These are phyloP conservation scores for Aphanomyces invadans DNA, from an alignment of 352 stramenopile species.

Conservation along the genomic window DNA sequence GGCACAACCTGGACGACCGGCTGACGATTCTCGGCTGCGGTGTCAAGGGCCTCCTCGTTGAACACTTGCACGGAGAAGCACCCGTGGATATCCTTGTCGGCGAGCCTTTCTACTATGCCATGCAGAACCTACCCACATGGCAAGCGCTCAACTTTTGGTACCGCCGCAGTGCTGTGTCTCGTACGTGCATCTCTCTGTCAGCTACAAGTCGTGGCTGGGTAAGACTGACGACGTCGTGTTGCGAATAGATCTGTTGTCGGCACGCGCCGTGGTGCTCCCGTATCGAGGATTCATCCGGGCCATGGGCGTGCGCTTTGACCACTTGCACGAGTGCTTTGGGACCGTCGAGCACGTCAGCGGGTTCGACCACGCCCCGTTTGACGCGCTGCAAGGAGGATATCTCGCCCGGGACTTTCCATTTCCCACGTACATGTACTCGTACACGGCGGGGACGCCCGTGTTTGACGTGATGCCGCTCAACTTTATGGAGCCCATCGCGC, in stretches of 20 bases:
- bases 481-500: slow-evolving; percentile 31
- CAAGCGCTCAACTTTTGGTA: slow-evolving; percentile 81
- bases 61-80: slow-evolving; percentile 47
- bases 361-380: slow-evolving; percentile 65
- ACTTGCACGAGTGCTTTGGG: slow-evolving; percentile 72
- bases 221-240: too few species aligned
- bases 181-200: background rate
- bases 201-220: too few species aligned
- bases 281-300: slow-evolving; percentile 42
- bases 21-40: slow-evolving; percentile 56
- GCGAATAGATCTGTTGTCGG: slow-evolving; percentile 29
- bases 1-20: slow-evolving; percentile 34
- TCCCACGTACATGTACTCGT: slow-evolving; percentile 75
- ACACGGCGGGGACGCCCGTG: slow-evolving; percentile 32
- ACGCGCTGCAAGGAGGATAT: slow-evolving; percentile 63
- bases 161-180: slow-evolving; percentile 41
- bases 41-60: slow-evolving; percentile 50
- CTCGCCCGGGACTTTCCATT: slow-evolving; percentile 71
- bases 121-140: slow-evolving; percentile 79
- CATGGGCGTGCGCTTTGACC: slow-evolving; percentile 57
- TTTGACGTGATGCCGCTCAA: slow-evolving; percentile 45
- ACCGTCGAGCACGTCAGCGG: slow-evolving; percentile 56
- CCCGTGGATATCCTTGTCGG: slow-evolving; percentile 52
- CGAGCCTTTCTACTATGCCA: slow-evolving; percentile 80
- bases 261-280: slow-evolving; percentile 42